These are phyloP conservation scores for Phytomonas sp. DNA, from an alignment of 208 protist species.

Conservation along the genomic window DNA sequence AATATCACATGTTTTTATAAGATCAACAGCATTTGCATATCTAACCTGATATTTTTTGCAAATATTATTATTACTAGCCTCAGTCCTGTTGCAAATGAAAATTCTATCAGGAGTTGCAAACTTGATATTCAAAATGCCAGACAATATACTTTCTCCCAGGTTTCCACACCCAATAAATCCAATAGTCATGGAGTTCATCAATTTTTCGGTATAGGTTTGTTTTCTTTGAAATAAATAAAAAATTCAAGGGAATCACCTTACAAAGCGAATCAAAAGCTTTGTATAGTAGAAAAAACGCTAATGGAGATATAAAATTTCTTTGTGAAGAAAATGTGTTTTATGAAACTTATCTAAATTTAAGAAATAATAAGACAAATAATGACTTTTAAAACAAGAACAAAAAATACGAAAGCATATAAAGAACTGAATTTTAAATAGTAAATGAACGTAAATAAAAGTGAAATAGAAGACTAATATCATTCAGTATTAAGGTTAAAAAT, in stretches of 20 bases:
- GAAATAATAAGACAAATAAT: constrained; percentile 9
- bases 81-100: constrained; percentile 65
- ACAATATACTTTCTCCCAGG: constrained; percentile 90
- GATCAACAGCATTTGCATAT: constrained; percentile 29
- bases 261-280: not conserved
- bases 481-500: not conserved
- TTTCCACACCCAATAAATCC: constrained; percentile 93
- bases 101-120: constrained; percentile 33
- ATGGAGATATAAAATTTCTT: not conserved
- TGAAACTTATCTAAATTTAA: not conserved
- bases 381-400: constrained; percentile 13
- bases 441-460: not conserved
- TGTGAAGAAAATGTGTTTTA: not conserved
- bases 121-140: constrained; percentile 37
- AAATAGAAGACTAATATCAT: not conserved
- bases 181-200: constrained; percentile 23
- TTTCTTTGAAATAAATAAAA: constrained; percentile 59
- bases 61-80: constrained; percentile 30
- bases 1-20: constrained; percentile 58
- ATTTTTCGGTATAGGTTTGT: constrained; percentile 67
- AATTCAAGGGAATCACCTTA: not conserved
- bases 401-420: constrained; percentile 10
- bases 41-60: constrained; percentile 39
- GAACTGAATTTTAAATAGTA: constrained; percentile 7
- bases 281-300: not conserved